phyloP scores from a whole-genome alignment of 1,284 basidiomycete genomes.

The Ganoderma resinaceum region DNA sequence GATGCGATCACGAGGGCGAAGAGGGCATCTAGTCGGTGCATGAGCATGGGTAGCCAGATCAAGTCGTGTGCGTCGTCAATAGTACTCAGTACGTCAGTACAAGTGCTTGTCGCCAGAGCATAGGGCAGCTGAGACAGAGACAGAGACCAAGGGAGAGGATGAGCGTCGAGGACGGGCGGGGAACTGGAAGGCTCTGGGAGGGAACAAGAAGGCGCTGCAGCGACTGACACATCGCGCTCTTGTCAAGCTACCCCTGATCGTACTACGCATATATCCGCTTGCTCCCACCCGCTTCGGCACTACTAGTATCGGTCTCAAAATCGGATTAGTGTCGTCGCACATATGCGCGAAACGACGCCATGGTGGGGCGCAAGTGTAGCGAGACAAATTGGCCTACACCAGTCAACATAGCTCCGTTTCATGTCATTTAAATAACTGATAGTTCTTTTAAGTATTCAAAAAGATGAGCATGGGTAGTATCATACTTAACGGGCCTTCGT shows the following conservation, averaged over 20 bases:
- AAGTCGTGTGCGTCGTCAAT: slow-evolving; percentile 1
- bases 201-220: neutral
- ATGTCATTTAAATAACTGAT: no score
- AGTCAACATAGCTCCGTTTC: neutral
- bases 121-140: neutral
- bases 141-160: neutral
- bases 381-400: neutral
- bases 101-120: neutral
- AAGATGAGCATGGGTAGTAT: no score
- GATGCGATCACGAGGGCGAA: slow-evolving; percentile 3
- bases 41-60: neutral
- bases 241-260: slow-evolving; percentile 5
- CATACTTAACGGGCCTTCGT: no score
- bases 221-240: slow-evolving; percentile 6
- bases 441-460: no score
- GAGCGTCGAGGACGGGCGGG: neutral
- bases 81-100: neutral
- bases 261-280: neutral
- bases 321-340: neutral
- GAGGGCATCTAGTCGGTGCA: slow-evolving; percentile 2
- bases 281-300: neutral
- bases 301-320: neutral
- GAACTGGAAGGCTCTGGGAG: neutral
- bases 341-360: neutral
- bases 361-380: neutral